Evolutionary conservation across 192 early-diverging fungal species (phyloP), one percentile per base, ranked within the genome.

Genomic region (Coemansia umbellata): DNA sequence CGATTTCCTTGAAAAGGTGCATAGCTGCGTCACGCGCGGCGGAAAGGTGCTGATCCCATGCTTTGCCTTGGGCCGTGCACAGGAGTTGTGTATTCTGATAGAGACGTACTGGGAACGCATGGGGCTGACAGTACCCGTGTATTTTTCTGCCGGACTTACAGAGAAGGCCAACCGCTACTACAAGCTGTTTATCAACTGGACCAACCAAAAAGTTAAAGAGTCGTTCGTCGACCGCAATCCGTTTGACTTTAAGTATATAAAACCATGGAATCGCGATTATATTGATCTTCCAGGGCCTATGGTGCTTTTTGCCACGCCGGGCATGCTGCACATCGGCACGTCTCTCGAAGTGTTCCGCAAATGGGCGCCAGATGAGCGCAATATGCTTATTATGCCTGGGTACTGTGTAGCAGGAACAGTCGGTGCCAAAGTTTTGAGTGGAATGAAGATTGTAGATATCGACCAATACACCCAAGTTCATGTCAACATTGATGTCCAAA

Each of bases 361-460:
- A 66, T 97, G 94, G 93, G 92, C 91, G 35, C 83, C 82, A 0
- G 82, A 93, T 63, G 88, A 91, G 4, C 83, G 86, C 53, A 99
- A 99, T 53, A 97, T 94, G 91, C 81, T 96, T 26, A 95, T 99
- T 53, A 85, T 99, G 85, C 96, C 96, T 6, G 96, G 96, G 9
- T 99, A 91, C 69, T 99, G 96, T 71, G 91, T 93, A 0, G 84
- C 96, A 0, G 96, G 96, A 18, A 99, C 96, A 0, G 90, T 99
- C 9, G 96, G 96, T 5, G 88, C 91, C 27, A 90, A 91, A 36
- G 94, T 99, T 0, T 75, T 99, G 30, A 84, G 87, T 19, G 93
- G 93, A 3, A 86, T 91, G 58, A 94, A 93, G 52, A 55, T 79
- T 11, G 91, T 99, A 32, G 82, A 90, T 8, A 80, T 93, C 8